Evolutionary conservation across 2,329 filamentous ascomycete species (phyloP), one percentile per base, ranked within the genome.

Genomic region (Alternaria brassicicola): DNA sequence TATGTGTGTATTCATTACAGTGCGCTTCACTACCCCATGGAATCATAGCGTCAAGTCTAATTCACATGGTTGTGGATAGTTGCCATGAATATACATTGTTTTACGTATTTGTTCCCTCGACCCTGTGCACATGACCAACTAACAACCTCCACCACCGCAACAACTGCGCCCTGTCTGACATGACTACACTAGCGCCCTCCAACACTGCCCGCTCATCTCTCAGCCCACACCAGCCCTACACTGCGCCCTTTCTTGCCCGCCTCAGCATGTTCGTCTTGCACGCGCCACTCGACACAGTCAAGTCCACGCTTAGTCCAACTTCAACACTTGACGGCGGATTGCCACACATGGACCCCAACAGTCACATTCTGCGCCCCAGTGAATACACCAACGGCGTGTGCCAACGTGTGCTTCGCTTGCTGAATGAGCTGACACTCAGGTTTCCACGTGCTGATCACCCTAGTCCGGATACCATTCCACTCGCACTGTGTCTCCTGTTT

Each of bases 261-360:
- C 54, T 57, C 25, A 31, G 25, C 43, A 35, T 43, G 3, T 57
- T 57, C 39, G 21, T 54, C 23, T 39, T 57, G 6, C 38, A 52
- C 5, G 41, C 49, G 6, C 57, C 54, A 3, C 7, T 43, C 25
- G 3, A n/a, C 43, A 28, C 10, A 8, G 21, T 54, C 30, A 21
- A 45, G 17, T 39, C 35, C 10, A 25, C 31, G 17, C 19, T 30
- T 15, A 15, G 3, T 3, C 4, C 31, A 17, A n/a, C 42, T 2
- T 31, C 42, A 8, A 17, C 28, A 6, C 10, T 0, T 6, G 13
- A 23, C 23, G 23, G 13, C 3, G 5, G 19, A 15, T 2, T 9
- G n/a, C 3, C 10, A 19, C 38, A 49, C 5, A 21, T 46, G 21
- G 30, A 46, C 7, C 30, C 39, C 9, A 46, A 53, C 10, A 35